Base-by-base conservation (phyloP, 1,284 basidiomycete genomes). In the Ustilago vetiveriae region DNA sequence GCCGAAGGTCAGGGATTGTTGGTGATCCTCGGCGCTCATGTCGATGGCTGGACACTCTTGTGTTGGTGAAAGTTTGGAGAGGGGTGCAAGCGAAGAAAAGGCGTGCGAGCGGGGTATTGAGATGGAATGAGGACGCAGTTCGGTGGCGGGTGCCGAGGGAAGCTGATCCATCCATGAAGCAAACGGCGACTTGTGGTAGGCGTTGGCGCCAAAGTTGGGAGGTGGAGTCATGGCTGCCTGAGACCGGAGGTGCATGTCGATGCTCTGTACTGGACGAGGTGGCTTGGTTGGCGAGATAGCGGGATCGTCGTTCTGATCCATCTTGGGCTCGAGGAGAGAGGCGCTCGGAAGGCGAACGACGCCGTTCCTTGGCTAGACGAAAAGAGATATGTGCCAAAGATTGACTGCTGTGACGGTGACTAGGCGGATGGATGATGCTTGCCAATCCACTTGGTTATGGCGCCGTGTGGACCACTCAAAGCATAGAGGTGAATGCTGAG, bases 171-270 rank as follows among this genome's bases (percentile, higher is more conserved):
- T 53, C 46, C 51, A 49, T 6, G 43, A 51, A 8, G 53, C 59
- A 27, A 74, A 74, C 10, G 72, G 72, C 35, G 72, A 67, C 29
- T 74, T 67, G 24, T 65, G 55, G 36, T 50, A 62, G 37, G 57
- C 50, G 23, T 51, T 45, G 7, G 68, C 47, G 52, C 65, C 62
- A 35, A 75, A 64, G 52, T 41, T 68, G 23, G 66, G 62, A n/a
- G 73, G 70, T 21, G 73, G 73, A 24, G 73, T 75, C 73, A 75
- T 75, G 62, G 58, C 60, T 19, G 58, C 38, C 16, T 70, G 56
- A 14, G 70, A 39, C 16, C 53, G 40, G 16, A 57, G 30, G 33
- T 65, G 54, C 39, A 58, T 24, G 35, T 50, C 55, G 41, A 62
- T 27, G 30, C 24, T 41, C 29, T 42, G 54, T 3, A 54, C 24